Evolutionary conservation across 2,329 filamentous ascomycete species (phyloP), one percentile per base, ranked within the genome.

Genomic region (Pleurostoma richardsiae): DNA sequence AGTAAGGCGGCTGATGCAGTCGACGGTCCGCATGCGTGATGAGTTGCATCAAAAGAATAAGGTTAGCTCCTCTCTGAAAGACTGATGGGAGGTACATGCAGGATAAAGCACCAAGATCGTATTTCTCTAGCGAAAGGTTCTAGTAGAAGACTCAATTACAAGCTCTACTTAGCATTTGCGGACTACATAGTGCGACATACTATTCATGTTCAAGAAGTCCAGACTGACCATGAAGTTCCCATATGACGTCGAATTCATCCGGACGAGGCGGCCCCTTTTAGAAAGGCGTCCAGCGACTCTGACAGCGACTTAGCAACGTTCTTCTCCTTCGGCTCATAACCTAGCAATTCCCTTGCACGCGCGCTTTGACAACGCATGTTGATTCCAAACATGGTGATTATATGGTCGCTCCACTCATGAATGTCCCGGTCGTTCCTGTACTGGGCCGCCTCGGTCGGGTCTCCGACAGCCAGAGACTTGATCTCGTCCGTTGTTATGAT

Each of bases 371-470:
- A 36, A 8, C 33, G 8, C 33, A 36, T 36, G n/a, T 36, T 36
- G 8, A n/a, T n/a, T 8, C 33, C 33, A 36, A 36, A 36, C 33
- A 36, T 8, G 33, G 33, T 36, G n/a, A 36, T 8, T 36, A 8
- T n/a, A 8, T 36, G n/a, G n/a, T 8, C n/a, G 8, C 33, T n/a
- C 33, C n/a, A 36, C 8, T 8, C n/a, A n/a, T n/a, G 33, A 36
- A 36, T n/a, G 8, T 8, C n/a, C 33, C 33, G 33, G 33, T n/a
- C n/a, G n/a, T 36, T 36, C 33, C 45, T 51, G 30, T 46, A 50
- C 8, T 50, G 46, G 27, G 50, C 52, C 4, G 49, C 47, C 30
- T 54, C 52, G 28, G 50, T 49, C 33, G 33, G 33, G n/a, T 8
- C n/a, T 8, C 33, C n/a, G 10, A 50, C 45, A 10, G 31, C 44